A percentile compares a stretch with the other conserved stretches of the same genome.
phyloP scores from a whole-genome alignment of 2,329 filamentous ascomycete species.

The Lecanosticta acicola region DNA sequence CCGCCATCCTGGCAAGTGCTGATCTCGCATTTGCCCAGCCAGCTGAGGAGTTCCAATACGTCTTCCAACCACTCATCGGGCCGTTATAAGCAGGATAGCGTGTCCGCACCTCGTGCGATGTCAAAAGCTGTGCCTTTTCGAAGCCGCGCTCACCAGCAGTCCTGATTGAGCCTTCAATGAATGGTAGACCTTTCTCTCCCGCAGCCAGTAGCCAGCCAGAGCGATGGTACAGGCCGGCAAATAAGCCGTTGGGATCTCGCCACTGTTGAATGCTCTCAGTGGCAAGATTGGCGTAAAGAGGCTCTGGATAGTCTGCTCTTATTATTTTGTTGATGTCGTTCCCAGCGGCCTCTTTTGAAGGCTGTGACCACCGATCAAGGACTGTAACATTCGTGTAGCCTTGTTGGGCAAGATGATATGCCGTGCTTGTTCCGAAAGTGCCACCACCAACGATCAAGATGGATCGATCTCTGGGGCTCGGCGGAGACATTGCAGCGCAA shows the following conservation, averaged over 20 bases:
- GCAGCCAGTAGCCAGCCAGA: constrained; percentile 15
- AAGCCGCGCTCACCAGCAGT: constrained; percentile 8
- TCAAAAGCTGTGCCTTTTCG: constrained; percentile 7
- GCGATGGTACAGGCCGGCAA: constrained; percentile 9
- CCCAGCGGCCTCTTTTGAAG: constrained; percentile 38
- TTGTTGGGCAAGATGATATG: constrained; percentile 25
- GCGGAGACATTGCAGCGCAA: background rate
- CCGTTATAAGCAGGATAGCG: constrained; percentile 15
- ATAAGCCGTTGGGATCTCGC: constrained; percentile 39
- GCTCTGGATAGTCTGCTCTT: constrained; percentile 24
- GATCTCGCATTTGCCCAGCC: constrained; percentile 21
- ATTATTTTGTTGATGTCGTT: constrained; percentile 30
- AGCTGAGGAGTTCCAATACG: constrained; percentile 21
- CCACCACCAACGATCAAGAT: constrained; percentile 20
- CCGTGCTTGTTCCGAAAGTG: constrained; percentile 18
- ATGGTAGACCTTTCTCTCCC: constrained; percentile 7
- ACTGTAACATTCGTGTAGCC: constrained; percentile 51
- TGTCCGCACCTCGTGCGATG: constrained; percentile 9
- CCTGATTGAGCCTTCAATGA: constrained; percentile 11
- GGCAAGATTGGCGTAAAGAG: constrained; percentile 27
- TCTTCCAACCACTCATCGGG: constrained; percentile 19
- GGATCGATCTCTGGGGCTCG: constrained; percentile 3
- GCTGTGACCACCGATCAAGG: constrained; percentile 51
- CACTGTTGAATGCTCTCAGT: constrained; percentile 36
- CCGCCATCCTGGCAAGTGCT: constrained; percentile 12